Evolutionary conservation across 495 filamentous ascomycete genomes (phyloP).

Genomic region (Trichocladium uniseriatum): DNA sequence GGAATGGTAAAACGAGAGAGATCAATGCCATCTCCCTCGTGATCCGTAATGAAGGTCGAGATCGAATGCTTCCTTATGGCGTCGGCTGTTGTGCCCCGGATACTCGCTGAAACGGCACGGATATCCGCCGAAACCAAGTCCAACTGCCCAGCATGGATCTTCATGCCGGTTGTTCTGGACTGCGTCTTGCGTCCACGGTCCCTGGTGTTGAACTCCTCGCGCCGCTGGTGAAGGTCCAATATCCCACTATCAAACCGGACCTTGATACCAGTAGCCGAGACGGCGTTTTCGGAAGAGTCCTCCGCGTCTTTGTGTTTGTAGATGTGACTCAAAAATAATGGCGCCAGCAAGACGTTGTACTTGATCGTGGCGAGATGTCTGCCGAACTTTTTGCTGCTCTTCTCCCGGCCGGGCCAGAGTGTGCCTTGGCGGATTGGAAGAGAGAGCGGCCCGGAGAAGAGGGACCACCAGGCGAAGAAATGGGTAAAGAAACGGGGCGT

Average conservation of each 20-base stretch:
- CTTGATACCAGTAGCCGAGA: constrained; percentile 89
- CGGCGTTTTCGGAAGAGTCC: constrained; percentile 67
- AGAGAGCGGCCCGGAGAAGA: constrained; percentile 92
- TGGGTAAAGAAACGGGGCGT: constrained; percentile 94
- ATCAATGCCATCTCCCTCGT: constrained; percentile 47
- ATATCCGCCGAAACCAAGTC: constrained; percentile 91
- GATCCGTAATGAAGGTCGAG: constrained; percentile 38
- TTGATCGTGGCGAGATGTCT: constrained; percentile 95
- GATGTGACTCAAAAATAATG: constrained; percentile 88
- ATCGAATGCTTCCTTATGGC: constrained; percentile 58
- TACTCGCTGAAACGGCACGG: constrained; percentile 84
- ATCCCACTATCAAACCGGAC: constrained; percentile 90
- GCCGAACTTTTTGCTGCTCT: constrained; percentile 97
- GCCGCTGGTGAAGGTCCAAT: constrained; percentile 88
- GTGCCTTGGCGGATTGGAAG: constrained; percentile 86
- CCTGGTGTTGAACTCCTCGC: constrained; percentile 79
- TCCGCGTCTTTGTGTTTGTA: constrained; percentile 97
- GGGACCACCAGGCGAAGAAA: constrained; percentile 96
- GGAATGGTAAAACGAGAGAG: constrained; percentile 88
- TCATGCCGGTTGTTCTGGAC: constrained; percentile 78
- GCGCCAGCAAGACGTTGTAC: constrained; percentile 87
- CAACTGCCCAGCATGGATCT: constrained; percentile 85
- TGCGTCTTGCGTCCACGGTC: constrained; percentile 63
- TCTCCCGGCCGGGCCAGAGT: constrained; percentile 84
- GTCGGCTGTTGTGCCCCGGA: constrained; percentile 64